Evolutionary conservation across 2,329 filamentous ascomycete genomes (phyloP), one percentile per base, ranked within the genome.

Genomic region (Cladosporium oxysporum): DNA sequence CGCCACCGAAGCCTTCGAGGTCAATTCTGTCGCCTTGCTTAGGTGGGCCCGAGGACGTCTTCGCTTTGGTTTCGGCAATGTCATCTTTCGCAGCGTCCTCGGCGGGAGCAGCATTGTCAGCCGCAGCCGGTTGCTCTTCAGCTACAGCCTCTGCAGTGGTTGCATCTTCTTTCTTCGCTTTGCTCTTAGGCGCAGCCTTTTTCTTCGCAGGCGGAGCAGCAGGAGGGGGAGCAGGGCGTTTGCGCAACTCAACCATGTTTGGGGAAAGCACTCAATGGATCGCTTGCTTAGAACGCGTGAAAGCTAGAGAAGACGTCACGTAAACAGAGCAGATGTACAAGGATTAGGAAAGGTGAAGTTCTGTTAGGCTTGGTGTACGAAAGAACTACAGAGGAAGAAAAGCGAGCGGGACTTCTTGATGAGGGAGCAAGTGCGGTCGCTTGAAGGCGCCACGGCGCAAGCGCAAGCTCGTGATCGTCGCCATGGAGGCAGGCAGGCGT

Each of bases 211-310:
- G 76, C 58, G 81, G 78, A 33, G 79, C 79, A 53, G 82, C 78
- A 65, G 82, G 80, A 31, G 82, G 81, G 50, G 83, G 79, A 41
- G 83, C 82, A 76, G 87, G 87, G 76, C 87, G 85, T 79, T 89
- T 89, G 75, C 87, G 83, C 59, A 89, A 82, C 77, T 88, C 86
- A 68, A 87, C 85, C 81, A 83, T 83, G 47, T 33, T 50, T 12
- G 23, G 21, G 33, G 21, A 37, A 37, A 53, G 49, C 49, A 23
- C 47, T 53, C 23, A 53, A 62, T 41, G 49, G 49, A 62, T 53
- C 33, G 60, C 60, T 62, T 23, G 23, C 31, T 62, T 21, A 23
- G 23, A 55, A 55, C 31, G 29, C 29, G 21, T n/a, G 21, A 23
- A 50, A 50, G 58, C 12, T 21, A 8, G 18, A 33, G 37, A 31